Percentiles rank a stretch among this genome's conserved stretches.
Conservation (phyloP, 768 basidiomycete species). For the Mrakia gelida region DNA sequence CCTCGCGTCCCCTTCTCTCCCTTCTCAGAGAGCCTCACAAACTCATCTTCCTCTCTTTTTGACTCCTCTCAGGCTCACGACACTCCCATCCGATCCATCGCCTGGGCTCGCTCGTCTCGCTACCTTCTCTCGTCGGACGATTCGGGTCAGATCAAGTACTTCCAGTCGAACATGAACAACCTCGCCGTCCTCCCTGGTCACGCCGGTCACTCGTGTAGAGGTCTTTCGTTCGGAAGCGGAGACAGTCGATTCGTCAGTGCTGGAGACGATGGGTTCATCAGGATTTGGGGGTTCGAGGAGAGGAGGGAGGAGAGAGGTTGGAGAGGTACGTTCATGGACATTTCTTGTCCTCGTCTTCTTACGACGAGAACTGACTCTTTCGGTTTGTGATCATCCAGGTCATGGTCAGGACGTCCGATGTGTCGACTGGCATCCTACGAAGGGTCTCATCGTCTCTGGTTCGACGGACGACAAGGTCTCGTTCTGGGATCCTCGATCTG, state of each 20-base stretch:
- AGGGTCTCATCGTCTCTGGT: conserved; percentile 89
- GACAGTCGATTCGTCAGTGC: conserved; percentile 89
- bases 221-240: conserved; percentile 84
- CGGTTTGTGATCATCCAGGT: conserved; percentile 51
- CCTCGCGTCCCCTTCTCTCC: background rate
- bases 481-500: conserved; percentile 97
- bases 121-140: conserved; percentile 92
- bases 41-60: background rate
- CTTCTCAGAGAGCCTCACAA: no score
- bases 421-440: conserved; percentile 97
- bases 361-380: background rate
- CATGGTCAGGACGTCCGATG: conserved; percentile 99
- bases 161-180: conserved; percentile 99
- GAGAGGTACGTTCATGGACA: conserved; percentile 55
- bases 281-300: conserved; percentile 93
- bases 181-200: conserved; percentile 90
- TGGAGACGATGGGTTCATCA: conserved; percentile 89
- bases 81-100: conserved; percentile 80
- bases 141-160: conserved; percentile 93
- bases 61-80: conserved; percentile 64
- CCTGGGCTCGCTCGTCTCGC: conserved; percentile 87
- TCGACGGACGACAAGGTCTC: conserved; percentile 98
- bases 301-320: conserved; percentile 81
- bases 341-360: background rate
- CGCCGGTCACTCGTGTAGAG: conserved; percentile 62